These are phyloP conservation scores for Phytopythium helicoides DNA, from an alignment of 352 stramenopile genomes.

Conservation along the genomic window DNA sequence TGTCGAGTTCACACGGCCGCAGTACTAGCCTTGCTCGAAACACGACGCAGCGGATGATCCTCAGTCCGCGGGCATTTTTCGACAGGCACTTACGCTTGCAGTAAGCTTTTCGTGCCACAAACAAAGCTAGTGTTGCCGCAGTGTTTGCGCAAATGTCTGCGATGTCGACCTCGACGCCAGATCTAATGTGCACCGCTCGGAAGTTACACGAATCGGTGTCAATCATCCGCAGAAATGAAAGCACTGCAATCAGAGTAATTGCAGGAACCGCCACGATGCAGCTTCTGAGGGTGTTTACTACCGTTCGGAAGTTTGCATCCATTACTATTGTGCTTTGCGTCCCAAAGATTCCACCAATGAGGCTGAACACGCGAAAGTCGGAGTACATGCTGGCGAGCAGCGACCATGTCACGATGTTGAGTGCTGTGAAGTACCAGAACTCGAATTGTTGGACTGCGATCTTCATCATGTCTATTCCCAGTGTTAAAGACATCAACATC, in stretches of 20 bases:
- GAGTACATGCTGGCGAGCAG: conserved; percentile 23
- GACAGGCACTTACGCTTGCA: conserved; percentile 27
- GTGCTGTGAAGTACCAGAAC: conserved; percentile 43
- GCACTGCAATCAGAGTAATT: conserved; percentile 14
- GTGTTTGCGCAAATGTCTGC: conserved; percentile 44
- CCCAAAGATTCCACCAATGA: conserved; percentile 19
- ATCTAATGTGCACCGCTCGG: conserved; percentile 10
- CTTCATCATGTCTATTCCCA: conserved; percentile 25
- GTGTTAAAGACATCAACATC: conserved; percentile 19
- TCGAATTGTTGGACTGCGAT: conserved; percentile 27
- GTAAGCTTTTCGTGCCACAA: conserved; percentile 30
- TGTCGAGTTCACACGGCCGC: conserved; percentile 2
- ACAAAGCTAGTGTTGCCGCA: conserved; percentile 30
- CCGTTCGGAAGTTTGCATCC: conserved; percentile 36
- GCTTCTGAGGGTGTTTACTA: conserved; percentile 20
- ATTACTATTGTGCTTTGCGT: conserved; percentile 21
- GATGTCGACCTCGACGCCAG: conserved; percentile 20
- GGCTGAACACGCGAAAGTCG: conserved; percentile 24
- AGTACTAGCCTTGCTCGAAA: conserved; percentile 28
- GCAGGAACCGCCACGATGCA: conserved; percentile 10
- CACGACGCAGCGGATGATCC: conserved; percentile 33
- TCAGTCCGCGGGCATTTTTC: conserved; percentile 15
- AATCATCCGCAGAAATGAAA: conserved; percentile 20
- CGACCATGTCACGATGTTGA: conserved; percentile 24
- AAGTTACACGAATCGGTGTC: conserved; percentile 19